Base-by-base conservation (phyloP, 1,284 basidiomycete genomes). In the Fomes fomentarius region DNA sequence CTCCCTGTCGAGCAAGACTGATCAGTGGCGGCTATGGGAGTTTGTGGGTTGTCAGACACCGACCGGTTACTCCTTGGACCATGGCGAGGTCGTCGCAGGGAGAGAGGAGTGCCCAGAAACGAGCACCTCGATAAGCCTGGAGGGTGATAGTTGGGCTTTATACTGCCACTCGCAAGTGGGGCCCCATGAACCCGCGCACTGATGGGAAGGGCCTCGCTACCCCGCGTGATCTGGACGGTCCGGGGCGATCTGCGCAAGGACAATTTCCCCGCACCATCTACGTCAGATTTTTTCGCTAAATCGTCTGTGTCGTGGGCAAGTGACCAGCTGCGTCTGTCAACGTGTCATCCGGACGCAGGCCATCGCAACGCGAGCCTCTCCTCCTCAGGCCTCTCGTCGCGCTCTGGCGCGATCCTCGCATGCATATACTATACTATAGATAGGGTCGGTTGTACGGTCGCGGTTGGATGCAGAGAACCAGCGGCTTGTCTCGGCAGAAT, bases 11-110 rank as follows among this genome's bases (percentile, higher is more conserved):
- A 22, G 25, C 37, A 15, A 10, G 10, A 24, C 34, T 8, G 35
- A 45, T 56, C 35, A 46, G 37, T 14, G 9, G 21, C 30, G 8
- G 7, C 14, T 19, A 2, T 2, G 15, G n/a, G 46, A 15, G n/a
- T 10, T 15, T 22, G 21, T 3, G 24, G 22, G 15, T 17, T 26
- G n/a, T 4, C 25, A 41, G 30, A 43, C 7, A 63, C 71, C 41
- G 7, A 76, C 75, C 74, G 25, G 75, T 77, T 24, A 72, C 71
- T 63, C 73, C 72, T 33, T 56, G 43, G 40, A 61, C 48, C 61
- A 68, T 67, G 50, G 63, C 53, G 54, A 60, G 33, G 47, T 46
- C 24, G 47, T 31, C 24, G 34, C 17, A 17, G 17, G 31, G 46
- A 17, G 47, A 38, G 42, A 35, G 19, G 54, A 33, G 52, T 46